Evolutionary conservation across 257 asterid genomes (phyloP).

Genomic region (Fraxinus pennsylvanica): DNA sequence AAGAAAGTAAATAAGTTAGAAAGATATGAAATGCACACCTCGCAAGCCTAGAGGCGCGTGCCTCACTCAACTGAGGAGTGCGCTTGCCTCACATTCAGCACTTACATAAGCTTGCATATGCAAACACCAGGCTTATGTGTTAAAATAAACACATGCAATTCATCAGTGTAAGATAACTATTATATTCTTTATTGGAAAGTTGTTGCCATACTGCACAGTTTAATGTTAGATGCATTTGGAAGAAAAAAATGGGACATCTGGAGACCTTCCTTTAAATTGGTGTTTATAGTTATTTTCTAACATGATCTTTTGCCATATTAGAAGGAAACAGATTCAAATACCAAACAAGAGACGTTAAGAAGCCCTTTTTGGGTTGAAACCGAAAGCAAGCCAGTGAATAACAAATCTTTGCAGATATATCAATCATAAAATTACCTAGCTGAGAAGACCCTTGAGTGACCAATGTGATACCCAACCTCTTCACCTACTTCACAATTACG

Average conservation of each 20-base stretch:
- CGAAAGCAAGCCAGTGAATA: not conserved
- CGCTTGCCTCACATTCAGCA: not conserved
- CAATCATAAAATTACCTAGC: constrained; percentile 51
- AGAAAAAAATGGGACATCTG: not conserved
- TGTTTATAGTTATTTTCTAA: not conserved
- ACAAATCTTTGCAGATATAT: constrained; percentile 16
- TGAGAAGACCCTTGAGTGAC: constrained; percentile 85
- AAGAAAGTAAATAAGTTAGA: not conserved
- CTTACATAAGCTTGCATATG: not conserved
- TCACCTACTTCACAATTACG: constrained; percentile 88
- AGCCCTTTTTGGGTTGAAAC: not conserved
- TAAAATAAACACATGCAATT: not conserved
- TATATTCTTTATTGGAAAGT: not conserved
- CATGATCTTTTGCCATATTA: not conserved
- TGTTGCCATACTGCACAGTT: not conserved
- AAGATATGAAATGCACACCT: not conserved
- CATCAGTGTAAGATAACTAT: not conserved
- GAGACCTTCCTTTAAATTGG: not conserved
- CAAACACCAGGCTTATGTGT: not conserved
- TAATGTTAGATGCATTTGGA: not conserved
- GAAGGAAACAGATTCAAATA: not conserved
- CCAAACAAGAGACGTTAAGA: not conserved
- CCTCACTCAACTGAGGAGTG: not conserved
- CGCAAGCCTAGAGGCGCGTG: not conserved
- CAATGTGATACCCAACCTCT: constrained; percentile 96